Conservation (phyloP, 2,329 filamentous ascomycete species). For the Aspergillus melleus region DNA sequence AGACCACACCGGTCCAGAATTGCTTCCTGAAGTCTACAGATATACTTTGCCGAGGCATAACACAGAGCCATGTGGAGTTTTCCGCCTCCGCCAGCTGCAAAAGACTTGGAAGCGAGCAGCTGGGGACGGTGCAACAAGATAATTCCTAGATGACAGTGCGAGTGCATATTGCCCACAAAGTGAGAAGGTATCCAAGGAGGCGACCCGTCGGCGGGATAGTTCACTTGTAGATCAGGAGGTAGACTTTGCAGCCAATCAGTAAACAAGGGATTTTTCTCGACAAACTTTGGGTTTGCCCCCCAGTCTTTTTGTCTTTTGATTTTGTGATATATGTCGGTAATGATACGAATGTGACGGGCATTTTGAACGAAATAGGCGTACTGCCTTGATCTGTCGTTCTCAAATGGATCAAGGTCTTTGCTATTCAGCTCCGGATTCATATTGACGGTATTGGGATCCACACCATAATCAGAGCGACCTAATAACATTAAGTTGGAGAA, state of each 20-base stretch:
- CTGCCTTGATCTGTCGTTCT: conserved; percentile 77
- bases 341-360: conserved; percentile 73
- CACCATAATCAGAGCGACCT: conserved; percentile 77
- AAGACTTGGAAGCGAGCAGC: conserved; percentile 74
- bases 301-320: conserved; percentile 78
- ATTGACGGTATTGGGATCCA: conserved; percentile 74
- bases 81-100: conserved; percentile 71
- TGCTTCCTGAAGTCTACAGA: conserved; percentile 85
- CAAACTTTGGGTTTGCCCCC: conserved; percentile 81
- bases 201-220: conserved; percentile 74
- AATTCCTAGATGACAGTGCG: conserved; percentile 80
- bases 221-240: conserved; percentile 74
- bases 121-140: conserved; percentile 89
- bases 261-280: conserved; percentile 75
- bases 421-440: conserved; percentile 65
- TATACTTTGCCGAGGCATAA: conserved; percentile 77
- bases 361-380: conserved; percentile 79
- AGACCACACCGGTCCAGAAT: conserved; percentile 75
- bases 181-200: conserved; percentile 83
- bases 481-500: conserved; percentile 17
- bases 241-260: conserved; percentile 74
- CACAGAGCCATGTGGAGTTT: conserved; percentile 85
- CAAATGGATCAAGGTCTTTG: conserved; percentile 69
- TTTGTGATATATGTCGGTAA: conserved; percentile 72
- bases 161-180: conserved; percentile 85